A percentile compares a stretch with the other conserved stretches of the same genome.
phyloP scores from a whole-genome alignment of 2,329 filamentous ascomycete species.

The Ceratocystis diversiconidia region DNA sequence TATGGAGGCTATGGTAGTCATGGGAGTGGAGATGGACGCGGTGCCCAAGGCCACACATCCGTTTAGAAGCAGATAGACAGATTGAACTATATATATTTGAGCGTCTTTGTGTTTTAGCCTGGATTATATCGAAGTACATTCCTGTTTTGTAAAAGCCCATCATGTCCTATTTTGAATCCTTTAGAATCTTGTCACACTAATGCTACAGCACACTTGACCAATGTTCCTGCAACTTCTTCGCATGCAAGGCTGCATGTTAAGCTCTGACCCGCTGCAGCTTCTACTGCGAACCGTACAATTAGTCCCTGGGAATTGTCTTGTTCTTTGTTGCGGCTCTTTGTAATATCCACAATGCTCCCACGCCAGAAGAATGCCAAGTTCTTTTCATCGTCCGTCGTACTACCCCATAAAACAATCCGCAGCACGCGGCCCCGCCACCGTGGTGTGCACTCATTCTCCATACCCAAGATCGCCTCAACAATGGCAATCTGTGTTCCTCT shows the following conservation, averaged over 20 bases:
- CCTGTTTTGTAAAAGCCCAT: neutral
- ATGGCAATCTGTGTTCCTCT: constrained; percentile 25
- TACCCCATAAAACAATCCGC: constrained; percentile 39
- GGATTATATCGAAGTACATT: neutral
- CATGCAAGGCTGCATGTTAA: constrained; percentile 61
- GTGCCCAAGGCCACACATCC: neutral
- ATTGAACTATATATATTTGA: neutral
- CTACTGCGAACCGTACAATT: constrained; percentile 26
- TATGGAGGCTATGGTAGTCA: constrained; percentile 44
- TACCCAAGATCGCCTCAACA: constrained; percentile 54
- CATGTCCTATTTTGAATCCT: neutral
- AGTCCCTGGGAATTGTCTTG: neutral
- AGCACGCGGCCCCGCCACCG: constrained; percentile 51
- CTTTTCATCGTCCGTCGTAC: constrained; percentile 29
- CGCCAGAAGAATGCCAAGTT: constrained; percentile 54
- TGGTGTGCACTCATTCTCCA: constrained; percentile 49
- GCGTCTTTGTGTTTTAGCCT: neutral
- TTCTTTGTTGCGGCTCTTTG: constrained; percentile 24
- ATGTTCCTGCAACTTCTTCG: constrained; percentile 62
- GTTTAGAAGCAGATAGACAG: neutral
- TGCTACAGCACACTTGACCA: constrained; percentile 23
- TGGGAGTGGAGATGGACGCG: constrained; percentile 40
- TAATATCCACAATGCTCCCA: constrained; percentile 49
- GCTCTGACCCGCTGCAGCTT: constrained; percentile 40
- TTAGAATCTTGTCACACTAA: neutral